Evolutionary conservation across 768 basidiomycete genomes (phyloP).

Genomic region (Ramaria sp.): DNA sequence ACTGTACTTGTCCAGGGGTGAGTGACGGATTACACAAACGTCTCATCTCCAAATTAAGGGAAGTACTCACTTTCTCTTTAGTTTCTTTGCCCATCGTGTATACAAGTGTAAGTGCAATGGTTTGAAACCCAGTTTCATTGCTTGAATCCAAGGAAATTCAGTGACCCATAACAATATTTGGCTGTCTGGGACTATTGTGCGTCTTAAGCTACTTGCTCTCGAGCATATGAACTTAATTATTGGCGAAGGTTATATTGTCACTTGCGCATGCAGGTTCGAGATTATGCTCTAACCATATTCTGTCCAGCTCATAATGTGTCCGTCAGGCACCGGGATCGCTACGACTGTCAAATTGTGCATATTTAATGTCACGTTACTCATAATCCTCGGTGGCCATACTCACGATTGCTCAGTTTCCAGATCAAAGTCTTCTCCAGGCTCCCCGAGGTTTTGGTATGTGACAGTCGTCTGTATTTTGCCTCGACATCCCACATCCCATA

Average conservation of each 20-base stretch:
- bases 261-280: slow-evolving; percentile 3
- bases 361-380: neutral
- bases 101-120: neutral
- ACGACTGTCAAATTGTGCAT: neutral
- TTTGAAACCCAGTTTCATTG: neutral
- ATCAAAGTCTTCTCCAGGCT: slow-evolving; percentile 3
- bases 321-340: neutral
- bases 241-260: neutral
- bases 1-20: neutral
- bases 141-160: neutral
- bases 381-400: neutral
- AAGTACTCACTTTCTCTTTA: neutral
- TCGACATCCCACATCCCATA: neutral
- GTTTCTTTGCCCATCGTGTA: slow-evolving; percentile 3
- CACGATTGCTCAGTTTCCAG: neutral
- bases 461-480: neutral
- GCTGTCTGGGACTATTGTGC: neutral
- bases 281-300: neutral
- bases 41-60: neutral
- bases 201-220: neutral
- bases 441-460: neutral
- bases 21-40: neutral
- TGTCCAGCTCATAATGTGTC: neutral
- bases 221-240: neutral
- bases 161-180: neutral